Conservation (phyloP, 495 filamentous ascomycete species). For the Hypoxylon cercidicola region DNA sequence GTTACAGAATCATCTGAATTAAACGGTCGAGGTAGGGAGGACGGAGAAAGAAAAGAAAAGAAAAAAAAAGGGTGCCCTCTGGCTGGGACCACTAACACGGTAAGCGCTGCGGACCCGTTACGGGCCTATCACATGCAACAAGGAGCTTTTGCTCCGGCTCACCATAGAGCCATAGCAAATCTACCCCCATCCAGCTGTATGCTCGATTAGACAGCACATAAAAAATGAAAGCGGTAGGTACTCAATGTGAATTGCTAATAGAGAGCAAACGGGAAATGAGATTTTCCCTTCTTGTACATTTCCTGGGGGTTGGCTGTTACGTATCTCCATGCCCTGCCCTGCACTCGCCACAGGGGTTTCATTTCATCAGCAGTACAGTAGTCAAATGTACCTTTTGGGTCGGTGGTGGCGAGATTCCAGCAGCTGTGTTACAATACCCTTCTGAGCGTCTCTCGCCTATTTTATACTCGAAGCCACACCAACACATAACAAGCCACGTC, state of each 20-base stretch:
- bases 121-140: conserved; percentile 45
- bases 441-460: conserved; percentile 26
- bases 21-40: conserved; percentile 9
- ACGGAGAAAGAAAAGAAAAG: conserved; percentile 9
- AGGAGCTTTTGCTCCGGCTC: conserved; percentile 53
- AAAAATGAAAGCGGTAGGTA: conserved; percentile 41
- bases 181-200: conserved; percentile 44
- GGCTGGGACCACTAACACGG: conserved; percentile 40
- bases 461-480: conserved; percentile 42
- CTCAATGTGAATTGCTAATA: conserved; percentile 32
- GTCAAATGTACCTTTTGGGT: conserved; percentile 38
- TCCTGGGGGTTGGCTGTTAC: conserved; percentile 34
- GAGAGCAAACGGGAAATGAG: conserved; percentile 42
- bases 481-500: conserved; percentile 36
- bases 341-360: conserved; percentile 49
- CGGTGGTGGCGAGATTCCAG: conserved; percentile 36
- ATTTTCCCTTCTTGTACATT: conserved; percentile 32
- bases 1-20: conserved; percentile 23
- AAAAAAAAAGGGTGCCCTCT: conserved; percentile 23
- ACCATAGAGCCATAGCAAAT: conserved; percentile 33
- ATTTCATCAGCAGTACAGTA: conserved; percentile 36
- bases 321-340: conserved; percentile 48
- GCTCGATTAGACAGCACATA: conserved; percentile 44
- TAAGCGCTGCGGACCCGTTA: conserved; percentile 48
- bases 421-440: conserved; percentile 33